Base-by-base conservation (phyloP, 768 basidiomycete species). In the Epithele typhae region DNA sequence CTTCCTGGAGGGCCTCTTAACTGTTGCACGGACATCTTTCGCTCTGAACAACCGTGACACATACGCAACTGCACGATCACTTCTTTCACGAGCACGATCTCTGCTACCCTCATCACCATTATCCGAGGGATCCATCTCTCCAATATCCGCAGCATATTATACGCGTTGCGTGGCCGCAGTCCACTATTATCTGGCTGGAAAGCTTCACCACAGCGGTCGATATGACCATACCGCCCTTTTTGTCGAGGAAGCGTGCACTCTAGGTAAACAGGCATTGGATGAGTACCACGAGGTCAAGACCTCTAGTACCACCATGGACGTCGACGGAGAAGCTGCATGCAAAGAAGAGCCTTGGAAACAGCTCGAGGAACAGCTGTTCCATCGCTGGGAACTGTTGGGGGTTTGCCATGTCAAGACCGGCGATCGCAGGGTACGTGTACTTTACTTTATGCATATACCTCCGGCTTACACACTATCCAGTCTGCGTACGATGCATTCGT, bases 321-420 rank as follows among this genome's bases (percentile, higher is more conserved):
- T 40, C 34, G 49, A 42, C 12, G 51, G 51, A 21, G 62, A 59
- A 21, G 61, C 58, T 12, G 58, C 9, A 15, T 9, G 44, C 8
- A 65, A 61, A 38, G 62, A 45, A 7, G 64, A 62, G 39, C 62
- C 62, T 0, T 87, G 84, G 82, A 67, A 46, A 35, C 76, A 79
- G 51, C 68, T 89, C 2, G 75, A 79, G 47, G 79, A 82, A 25
- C 81, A 85, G 50, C 54, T 92, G 22, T 78, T 76, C 52, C 73
- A 82, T 18, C 69, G 92, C 37, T 94, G 84, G 77, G 91, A 96
- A 65, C 62, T 95, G 25, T 68, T 94, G 21, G 92, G 78, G 0
- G 79, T 85, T 4, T 92, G 88, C 60, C 82, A 80, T 58, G 74
- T 77, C 24, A 92, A 88, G 63, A 81, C 81, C 23, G 85, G 84